These are phyloP conservation scores for Termitomyces sp. DNA, from an alignment of 768 basidiomycete species.

Conservation along the genomic window DNA sequence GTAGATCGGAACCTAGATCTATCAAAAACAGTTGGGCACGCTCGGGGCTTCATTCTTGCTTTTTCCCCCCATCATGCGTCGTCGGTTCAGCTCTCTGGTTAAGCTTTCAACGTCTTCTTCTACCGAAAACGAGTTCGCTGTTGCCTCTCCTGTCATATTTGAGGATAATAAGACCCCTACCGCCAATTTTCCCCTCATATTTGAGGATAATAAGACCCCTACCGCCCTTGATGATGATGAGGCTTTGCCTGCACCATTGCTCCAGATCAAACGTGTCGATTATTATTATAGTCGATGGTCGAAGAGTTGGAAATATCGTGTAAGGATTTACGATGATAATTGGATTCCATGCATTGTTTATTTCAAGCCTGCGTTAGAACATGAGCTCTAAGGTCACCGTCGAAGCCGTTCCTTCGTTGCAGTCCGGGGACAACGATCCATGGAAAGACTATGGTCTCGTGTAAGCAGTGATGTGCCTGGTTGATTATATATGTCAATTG, in stretches of 20 bases:
- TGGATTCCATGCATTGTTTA: neutral
- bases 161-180: conserved; percentile 28
- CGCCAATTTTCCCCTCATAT: conserved; percentile 8
- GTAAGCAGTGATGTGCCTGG: conserved; percentile 19
- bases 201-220: conserved; percentile 28
- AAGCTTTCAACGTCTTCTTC: conserved; percentile 4
- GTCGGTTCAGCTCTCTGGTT: conserved; percentile 10
- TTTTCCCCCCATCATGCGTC: conserved; percentile 15
- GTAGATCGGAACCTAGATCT: neutral
- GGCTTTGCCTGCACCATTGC: conserved; percentile 34
- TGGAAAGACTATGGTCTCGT: conserved; percentile 58
- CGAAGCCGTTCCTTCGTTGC: conserved; percentile 37
- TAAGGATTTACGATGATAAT: conserved; percentile 14
- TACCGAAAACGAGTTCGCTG: neutral
- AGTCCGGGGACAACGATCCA: conserved; percentile 37
- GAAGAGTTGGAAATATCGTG: conserved; percentile 53
- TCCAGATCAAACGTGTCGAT: conserved; percentile 59
- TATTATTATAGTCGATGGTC: conserved; percentile 54
- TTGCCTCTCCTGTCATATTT: neutral
- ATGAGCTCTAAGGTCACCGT: conserved; percentile 48
- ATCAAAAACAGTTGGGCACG: neutral
- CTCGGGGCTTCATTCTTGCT: neutral
- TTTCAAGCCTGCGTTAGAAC: conserved; percentile 27
- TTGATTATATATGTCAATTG: too few species aligned
- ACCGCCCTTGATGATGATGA: conserved; percentile 27